These are phyloP conservation scores for Zalerion maritima DNA, from an alignment of 495 filamentous ascomycete genomes.

Conservation along the genomic window DNA sequence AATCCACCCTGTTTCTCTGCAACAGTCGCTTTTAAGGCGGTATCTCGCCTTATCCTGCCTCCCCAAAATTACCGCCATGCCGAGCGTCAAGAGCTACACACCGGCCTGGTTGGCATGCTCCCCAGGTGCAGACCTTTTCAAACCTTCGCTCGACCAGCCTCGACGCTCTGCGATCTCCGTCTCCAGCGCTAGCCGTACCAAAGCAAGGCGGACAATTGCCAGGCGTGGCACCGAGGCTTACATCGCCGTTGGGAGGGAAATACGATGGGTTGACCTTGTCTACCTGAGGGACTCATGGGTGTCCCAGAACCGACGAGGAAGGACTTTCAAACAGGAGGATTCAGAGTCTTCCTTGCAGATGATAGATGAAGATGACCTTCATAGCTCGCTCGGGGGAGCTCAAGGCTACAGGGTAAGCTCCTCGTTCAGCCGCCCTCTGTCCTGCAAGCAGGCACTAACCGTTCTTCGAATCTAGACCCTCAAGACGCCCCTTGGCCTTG, in stretches of 20 bases:
- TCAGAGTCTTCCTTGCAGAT: conserved; percentile 17
- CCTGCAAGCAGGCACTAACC: conserved; percentile 4
- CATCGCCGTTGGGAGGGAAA: conserved; percentile 67
- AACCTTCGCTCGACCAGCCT: conserved; percentile 17
- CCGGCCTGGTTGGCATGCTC: conserved; percentile 67
- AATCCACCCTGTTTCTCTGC: no score
- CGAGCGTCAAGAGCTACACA: conserved; percentile 64
- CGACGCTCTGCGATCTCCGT: conserved; percentile 9
- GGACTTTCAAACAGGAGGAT: conserved; percentile 19
- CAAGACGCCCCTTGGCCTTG: conserved; percentile 52
- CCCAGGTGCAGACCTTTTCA: conserved; percentile 60
- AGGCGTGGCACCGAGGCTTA: conserved; percentile 68
- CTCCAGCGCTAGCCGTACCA: conserved; percentile 20
- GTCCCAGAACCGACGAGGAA: conserved; percentile 13
- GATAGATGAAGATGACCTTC: conserved; percentile 15
- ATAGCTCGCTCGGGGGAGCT: conserved; percentile 10
- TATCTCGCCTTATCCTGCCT: no score
- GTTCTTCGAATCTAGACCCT: conserved; percentile 38
- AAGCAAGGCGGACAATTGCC: conserved; percentile 47
- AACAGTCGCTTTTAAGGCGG: no score
- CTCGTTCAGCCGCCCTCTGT: conserved; percentile 2
- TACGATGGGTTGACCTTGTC: conserved; percentile 70
- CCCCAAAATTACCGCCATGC: no score
- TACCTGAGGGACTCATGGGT: conserved; percentile 61
- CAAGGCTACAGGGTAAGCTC: conserved; percentile 35